Conservation (phyloP, 129 eudicot genomes). For the Flaveria brownii region DNA sequence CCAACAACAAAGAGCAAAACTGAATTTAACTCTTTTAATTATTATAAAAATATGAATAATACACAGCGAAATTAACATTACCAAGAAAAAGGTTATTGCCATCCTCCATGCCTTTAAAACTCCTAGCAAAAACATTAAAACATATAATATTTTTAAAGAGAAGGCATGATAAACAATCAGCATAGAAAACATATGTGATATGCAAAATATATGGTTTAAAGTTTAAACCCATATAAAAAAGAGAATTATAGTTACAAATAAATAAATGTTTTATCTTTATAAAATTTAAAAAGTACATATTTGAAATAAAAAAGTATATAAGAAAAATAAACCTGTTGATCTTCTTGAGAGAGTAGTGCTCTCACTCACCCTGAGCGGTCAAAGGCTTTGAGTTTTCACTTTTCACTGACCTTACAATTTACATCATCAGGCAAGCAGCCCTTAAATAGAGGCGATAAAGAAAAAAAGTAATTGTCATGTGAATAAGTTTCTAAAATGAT, state of each 20-base stretch:
- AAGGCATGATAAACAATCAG: neutral
- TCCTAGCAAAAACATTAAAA: slow-evolving; percentile 17
- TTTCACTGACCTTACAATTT: slow-evolving; percentile 16
- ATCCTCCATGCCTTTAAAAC: slow-evolving; percentile 30
- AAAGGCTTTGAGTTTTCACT: slow-evolving; percentile 27
- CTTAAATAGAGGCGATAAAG: slow-evolving; percentile 23
- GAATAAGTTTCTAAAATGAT: neutral
- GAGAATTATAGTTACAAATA: neutral
- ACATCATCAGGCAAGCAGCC: slow-evolving; percentile 22
- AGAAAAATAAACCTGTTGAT: slow-evolving; percentile 27
- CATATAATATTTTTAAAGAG: neutral
- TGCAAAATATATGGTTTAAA: too few relatives aligned
- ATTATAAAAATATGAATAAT: too few relatives aligned
- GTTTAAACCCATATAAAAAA: too few relatives aligned
- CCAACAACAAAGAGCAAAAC: too few relatives aligned
- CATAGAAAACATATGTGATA: neutral
- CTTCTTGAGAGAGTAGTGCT: neutral
- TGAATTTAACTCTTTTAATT: too few relatives aligned
- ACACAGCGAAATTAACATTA: neutral
- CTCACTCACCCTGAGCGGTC: slow-evolving; percentile 14
- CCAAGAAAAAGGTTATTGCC: neutral
- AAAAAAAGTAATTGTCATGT: neutral
- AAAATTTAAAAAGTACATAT: neutral
- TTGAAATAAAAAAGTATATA: neutral
- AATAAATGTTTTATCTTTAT: neutral